A percentile compares a stretch with the other conserved stretches of the same genome.
These are phyloP conservation scores for Pholiota conissans DNA, from an alignment of 768 basidiomycete species.

Conservation along the genomic window DNA sequence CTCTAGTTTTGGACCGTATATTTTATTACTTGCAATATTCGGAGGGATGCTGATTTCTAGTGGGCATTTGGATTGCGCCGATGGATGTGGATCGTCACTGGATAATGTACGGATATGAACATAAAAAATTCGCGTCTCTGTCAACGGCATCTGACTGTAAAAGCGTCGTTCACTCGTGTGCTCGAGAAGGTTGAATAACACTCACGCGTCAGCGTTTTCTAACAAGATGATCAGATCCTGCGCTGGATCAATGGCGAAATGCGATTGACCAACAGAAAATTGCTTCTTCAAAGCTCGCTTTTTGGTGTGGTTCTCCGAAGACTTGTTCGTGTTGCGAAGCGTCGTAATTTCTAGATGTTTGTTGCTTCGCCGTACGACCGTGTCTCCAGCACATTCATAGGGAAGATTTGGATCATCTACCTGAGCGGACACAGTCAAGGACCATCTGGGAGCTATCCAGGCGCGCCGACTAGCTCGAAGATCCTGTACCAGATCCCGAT, in stretches of 20 bases:
- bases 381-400: background rate
- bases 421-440: background rate
- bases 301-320: background rate
- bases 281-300: background rate
- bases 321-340: background rate
- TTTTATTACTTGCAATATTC: background rate
- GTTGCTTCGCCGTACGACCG: background rate
- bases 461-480: background rate
- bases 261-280: no score
- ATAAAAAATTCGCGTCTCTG: background rate
- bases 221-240: background rate
- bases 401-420: background rate
- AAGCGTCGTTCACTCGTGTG: background rate
- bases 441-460: background rate
- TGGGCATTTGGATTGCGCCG: background rate
- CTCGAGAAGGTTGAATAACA: background rate
- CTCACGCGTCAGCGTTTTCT: background rate
- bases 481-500: background rate
- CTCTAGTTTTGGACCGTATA: background rate
- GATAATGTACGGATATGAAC: background rate
- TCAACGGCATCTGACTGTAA: background rate
- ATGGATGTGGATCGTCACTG: background rate
- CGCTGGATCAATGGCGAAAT: background rate
- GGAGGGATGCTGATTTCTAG: background rate
- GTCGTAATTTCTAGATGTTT: background rate